Conservation (phyloP, 306 rosid genomes). For the Malus sieversii region DNA sequence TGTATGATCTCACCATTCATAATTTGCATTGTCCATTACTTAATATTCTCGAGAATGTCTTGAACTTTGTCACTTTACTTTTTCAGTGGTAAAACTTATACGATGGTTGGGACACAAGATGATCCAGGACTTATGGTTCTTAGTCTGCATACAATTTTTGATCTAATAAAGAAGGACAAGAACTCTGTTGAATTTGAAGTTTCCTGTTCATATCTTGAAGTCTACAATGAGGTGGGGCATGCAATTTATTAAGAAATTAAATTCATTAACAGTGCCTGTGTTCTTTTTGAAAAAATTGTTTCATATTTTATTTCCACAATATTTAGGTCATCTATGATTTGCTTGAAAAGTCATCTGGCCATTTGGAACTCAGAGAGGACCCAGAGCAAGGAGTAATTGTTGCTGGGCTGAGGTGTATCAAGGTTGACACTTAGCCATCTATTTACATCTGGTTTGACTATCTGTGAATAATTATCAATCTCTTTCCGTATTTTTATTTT, state of each 20-base stretch:
- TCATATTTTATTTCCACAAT: not conserved
- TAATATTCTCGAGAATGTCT: not conserved
- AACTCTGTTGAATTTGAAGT: conserved; percentile 51
- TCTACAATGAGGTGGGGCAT: conserved; percentile 44
- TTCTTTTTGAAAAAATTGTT: not conserved
- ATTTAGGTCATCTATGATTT: conserved; percentile 56
- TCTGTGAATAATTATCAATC: not conserved
- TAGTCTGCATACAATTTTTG: conserved; percentile 45
- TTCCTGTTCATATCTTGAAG: conserved; percentile 64
- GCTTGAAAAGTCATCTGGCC: conserved; percentile 58
- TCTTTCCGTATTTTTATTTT: not conserved
- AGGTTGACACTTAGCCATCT: conserved; percentile 31
- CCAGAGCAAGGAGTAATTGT: conserved; percentile 55
- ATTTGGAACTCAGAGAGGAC: conserved; percentile 65
- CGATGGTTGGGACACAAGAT: conserved; percentile 55
- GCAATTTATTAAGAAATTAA: not conserved
- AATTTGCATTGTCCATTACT: not conserved
- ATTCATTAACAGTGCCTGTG: not conserved
- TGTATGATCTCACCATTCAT: not conserved
- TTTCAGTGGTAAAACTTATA: conserved; percentile 55
- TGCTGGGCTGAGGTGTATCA: conserved; percentile 51
- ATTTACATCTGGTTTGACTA: not conserved
- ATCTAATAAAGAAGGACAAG: conserved; percentile 40
- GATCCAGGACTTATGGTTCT: conserved; percentile 74
- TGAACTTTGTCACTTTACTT: not conserved